Evolutionary conservation across 2,329 filamentous ascomycete species (phyloP), one percentile per base, ranked within the genome.

Genomic region (Sordariomycetes sp.): DNA sequence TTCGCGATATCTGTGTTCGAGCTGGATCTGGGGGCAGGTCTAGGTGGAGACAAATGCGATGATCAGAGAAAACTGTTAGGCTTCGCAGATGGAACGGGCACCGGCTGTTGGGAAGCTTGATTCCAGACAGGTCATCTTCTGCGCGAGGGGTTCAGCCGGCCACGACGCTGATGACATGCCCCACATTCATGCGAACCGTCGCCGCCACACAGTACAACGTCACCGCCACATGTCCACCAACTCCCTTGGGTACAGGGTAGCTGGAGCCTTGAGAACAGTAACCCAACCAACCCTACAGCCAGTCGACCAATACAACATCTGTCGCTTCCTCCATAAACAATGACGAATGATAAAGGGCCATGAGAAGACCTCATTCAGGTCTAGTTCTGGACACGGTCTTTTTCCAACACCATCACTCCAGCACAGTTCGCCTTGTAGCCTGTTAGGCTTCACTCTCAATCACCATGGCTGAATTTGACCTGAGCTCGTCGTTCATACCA

Each of bases 401-500:
- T n/a, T n/a, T n/a, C n/a, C n/a, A n/a, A n/a, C n/a, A n/a, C n/a
- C n/a, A n/a, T n/a, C n/a, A n/a, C n/a, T n/a, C n/a, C n/a, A n/a
- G n/a, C n/a, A n/a, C n/a, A n/a, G n/a, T n/a, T n/a, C n/a, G n/a
- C n/a, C n/a, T n/a, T n/a, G n/a, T n/a, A n/a, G n/a, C n/a, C n/a
- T n/a, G n/a, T n/a, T n/a, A n/a, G n/a, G n/a, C n/a, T n/a, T n/a
- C n/a, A n/a, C n/a, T n/a, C n/a, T n/a, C n/a, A n/a, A n/a, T n/a
- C 33, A 45, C 17, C 15, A 77, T 76, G 72, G 57, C 67, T 3
- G 75, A 79, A 35, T 66, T 75, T 35, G 68, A 75, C 34, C 50
- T 79, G 8, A 61, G 68, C 40, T 62, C 72, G 30, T 60, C 59
- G 14, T 82, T 80, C 45, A 90, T 95, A 39, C 82, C 86, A 16